These are phyloP conservation scores for Alternaria consortialis DNA, from an alignment of 2,329 filamentous ascomycete species.

Conservation along the genomic window DNA sequence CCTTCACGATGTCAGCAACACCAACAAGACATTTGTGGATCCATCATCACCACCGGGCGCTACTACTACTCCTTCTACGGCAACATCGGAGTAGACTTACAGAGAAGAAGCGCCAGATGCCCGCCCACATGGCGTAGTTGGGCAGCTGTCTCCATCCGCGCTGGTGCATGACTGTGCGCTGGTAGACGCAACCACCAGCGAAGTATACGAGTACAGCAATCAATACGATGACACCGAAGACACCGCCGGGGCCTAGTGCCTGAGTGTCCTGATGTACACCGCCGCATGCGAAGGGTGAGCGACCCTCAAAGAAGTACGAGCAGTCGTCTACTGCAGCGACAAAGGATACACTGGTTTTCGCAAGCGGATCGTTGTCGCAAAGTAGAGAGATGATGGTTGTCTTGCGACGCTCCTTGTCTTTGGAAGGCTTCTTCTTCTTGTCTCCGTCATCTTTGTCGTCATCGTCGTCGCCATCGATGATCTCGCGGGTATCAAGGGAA, in stretches of 20 bases:
- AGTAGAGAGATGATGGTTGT: slow-evolving; percentile 92
- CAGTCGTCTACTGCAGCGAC: slow-evolving; percentile 90
- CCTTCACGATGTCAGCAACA: slow-evolving; percentile 45
- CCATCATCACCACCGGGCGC: slow-evolving; percentile 6
- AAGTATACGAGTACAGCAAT: slow-evolving; percentile 87
- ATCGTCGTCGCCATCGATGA: slow-evolving; percentile 54
- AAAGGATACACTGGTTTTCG: slow-evolving; percentile 78
- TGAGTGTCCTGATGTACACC: slow-evolving; percentile 68
- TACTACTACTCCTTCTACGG: slow-evolving; percentile 4
- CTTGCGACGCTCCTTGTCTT: slow-evolving; percentile 69
- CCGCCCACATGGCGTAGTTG: slow-evolving; percentile 92
- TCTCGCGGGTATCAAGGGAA: slow-evolving; percentile 40
- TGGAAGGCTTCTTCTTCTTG: slow-evolving; percentile 51
- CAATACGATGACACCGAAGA: slow-evolving; percentile 87
- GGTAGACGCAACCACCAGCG: slow-evolving; percentile 92
- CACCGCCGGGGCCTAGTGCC: slow-evolving; percentile 71
- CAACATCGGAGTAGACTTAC: slow-evolving; percentile 59
- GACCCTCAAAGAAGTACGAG: slow-evolving; percentile 93
- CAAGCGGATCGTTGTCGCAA: slow-evolving; percentile 83
- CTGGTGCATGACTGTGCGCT: slow-evolving; percentile 91
- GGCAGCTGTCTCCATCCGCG: slow-evolving; percentile 94
- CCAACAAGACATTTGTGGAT: slow-evolving; percentile 1
- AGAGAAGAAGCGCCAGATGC: slow-evolving; percentile 83
- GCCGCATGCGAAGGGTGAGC: slow-evolving; percentile 84
- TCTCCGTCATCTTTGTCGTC: slow-evolving; percentile 48